Percentiles rank a stretch among this genome's conserved stretches.
These are phyloP conservation scores for Trebouxia sp. DNA, from an alignment of 139 green algal genomes.

Conservation along the genomic window DNA sequence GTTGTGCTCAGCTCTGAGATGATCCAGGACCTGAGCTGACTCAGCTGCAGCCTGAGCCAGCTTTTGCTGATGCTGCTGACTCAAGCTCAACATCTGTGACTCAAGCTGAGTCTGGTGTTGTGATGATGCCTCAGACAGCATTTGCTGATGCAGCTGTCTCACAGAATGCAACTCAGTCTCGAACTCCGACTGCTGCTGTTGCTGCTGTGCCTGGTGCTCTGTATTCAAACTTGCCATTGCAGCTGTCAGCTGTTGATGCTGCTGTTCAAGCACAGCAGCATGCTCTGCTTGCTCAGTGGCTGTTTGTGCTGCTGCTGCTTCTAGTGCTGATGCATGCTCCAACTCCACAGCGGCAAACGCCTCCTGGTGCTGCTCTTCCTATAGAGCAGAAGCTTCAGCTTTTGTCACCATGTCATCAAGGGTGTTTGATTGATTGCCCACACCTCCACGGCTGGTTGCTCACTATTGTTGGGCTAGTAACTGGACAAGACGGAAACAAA, in stretches of 20 bases:
- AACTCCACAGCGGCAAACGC: background rate
- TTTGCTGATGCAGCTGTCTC: conserved; percentile 16
- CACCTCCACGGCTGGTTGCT: background rate
- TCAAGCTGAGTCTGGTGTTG: conserved; percentile 4
- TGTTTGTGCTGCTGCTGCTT: background rate
- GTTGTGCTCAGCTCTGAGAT: background rate
- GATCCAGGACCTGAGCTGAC: background rate
- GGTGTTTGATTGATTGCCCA: no score
- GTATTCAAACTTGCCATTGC: background rate
- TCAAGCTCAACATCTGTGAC: background rate
- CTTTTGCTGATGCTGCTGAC: background rate
- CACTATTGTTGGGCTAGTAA: background rate
- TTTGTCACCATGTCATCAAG: no score
- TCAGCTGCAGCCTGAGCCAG: background rate
- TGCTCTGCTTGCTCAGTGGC: background rate
- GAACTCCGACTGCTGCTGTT: background rate
- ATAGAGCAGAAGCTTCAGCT: no score
- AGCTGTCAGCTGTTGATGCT: background rate
- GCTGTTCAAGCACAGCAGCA: background rate
- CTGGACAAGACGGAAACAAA: no score
- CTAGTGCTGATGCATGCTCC: background rate
- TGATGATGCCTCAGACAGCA: background rate
- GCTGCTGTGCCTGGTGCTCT: background rate
- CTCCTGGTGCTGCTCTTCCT: conserved; percentile 1
- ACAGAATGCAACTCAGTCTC: background rate